Evolutionary conservation across 148 eudicot genomes (phyloP), one percentile per base, ranked within the genome.

Genomic region (Nyssa sinensis): DNA sequence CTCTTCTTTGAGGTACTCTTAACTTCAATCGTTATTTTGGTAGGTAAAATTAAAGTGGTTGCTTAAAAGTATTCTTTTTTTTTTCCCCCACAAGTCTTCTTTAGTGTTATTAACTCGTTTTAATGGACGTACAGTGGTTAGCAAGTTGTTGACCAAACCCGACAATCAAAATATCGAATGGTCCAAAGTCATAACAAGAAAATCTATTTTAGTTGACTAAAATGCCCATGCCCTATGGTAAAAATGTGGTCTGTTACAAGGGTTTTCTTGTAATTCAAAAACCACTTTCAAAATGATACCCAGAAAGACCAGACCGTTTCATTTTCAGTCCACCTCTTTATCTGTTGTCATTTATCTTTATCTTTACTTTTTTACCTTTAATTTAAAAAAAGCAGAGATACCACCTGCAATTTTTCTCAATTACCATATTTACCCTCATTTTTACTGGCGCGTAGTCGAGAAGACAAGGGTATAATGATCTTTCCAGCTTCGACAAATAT

Each of bases 141-240:
- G n/a, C n/a, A n/a, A 24, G 62, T 70, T 70, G 74, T 23, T 70
- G 49, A 70, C 74, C 62, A 70, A 70, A 35, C 74, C 64, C 44
- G 23, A 7, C 5, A 23, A 3, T 24, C 28, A 5, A 16, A 23
- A 29, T 17, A 32, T 6, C 32, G 19, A 21, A 51, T 51, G 17
- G 44, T 33, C 32, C 74, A 13, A 33, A 57, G 74, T 70, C 74
- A 23, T 58, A 70, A 58, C 74, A 1, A 57, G n/a, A 57, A 70
- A 32, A 32, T 49, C 44, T 16, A 53, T 14, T 23, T 23, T 57
- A n/a, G n/a, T n/a, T 34, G 44, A 33, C 49, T 23, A 70, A 33
- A 57, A 5, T 1, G 3, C 19, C n/a, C 57, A 9, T 49, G 19
- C 14, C 17, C 14, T 49, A 12, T 3, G 9, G 44, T 37, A 9